Evolutionary conservation across 106 monocot species (phyloP).

Genomic region (Chionographis japonica): DNA sequence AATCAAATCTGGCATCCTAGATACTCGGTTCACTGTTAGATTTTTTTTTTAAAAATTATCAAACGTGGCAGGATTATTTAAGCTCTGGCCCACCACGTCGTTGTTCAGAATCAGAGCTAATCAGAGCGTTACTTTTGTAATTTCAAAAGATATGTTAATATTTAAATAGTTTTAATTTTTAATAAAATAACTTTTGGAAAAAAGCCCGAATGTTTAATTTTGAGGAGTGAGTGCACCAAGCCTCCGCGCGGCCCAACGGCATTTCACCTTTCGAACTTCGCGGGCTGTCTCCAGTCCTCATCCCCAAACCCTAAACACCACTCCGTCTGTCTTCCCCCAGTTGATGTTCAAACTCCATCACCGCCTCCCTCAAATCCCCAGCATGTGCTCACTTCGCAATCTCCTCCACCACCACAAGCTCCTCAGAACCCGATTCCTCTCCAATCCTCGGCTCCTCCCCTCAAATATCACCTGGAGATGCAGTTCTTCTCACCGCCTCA

Average conservation of each 20-base stretch:
- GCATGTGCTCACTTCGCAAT: conserved; percentile 18
- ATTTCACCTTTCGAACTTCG: neutral
- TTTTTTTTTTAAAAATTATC: no score
- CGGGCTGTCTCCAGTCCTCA: neutral
- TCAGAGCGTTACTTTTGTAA: no score
- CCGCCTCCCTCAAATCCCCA: neutral
- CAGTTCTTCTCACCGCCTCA: neutral
- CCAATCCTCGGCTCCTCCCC: neutral
- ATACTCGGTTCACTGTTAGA: no score
- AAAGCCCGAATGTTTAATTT: no score
- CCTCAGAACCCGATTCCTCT: neutral
- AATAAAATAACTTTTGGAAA: no score
- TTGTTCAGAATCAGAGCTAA: no score
- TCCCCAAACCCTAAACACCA: conserved; percentile 2
- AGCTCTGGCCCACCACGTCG: no score
- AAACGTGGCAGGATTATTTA: no score
- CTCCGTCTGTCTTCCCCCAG: neutral
- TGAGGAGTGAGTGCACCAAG: no score
- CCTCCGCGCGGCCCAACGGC: neutral
- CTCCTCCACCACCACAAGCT: conserved; percentile 15
- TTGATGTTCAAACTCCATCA: conserved; percentile 17
- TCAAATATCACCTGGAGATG: neutral
- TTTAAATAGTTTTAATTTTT: no score
- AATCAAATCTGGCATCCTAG: no score
- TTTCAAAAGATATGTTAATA: no score